phyloP scores from a whole-genome alignment of 768 basidiomycete genomes.

The Ramaria rubella region DNA sequence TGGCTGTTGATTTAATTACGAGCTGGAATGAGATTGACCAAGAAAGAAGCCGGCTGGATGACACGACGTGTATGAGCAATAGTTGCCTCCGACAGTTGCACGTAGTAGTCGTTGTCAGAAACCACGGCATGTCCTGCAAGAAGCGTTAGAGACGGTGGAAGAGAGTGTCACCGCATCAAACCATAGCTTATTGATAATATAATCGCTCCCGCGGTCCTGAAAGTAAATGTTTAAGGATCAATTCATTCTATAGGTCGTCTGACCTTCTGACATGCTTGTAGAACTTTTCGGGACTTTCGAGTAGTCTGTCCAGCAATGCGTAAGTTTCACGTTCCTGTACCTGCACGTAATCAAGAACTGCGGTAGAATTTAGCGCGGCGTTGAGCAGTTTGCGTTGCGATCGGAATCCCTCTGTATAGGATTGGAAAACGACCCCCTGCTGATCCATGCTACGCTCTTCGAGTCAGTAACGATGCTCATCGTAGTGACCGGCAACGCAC shows the following conservation, averaged over 20 bases:
- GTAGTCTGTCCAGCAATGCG: not conserved
- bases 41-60: slow-evolving; percentile 43
- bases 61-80: slow-evolving; percentile 45
- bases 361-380: not conserved
- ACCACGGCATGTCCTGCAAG: not conserved
- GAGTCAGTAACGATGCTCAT: not conserved
- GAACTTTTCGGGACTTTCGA: not conserved
- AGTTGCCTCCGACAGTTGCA: slow-evolving; percentile 45
- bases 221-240: slow-evolving; percentile 26
- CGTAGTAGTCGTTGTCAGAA: slow-evolving; percentile 36
- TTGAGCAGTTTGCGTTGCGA: not conserved
- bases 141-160: not conserved
- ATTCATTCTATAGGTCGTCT: too few species aligned
- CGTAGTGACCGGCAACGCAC: not conserved
- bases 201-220: slow-evolving; percentile 7
- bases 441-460: not conserved
- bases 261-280: not conserved
- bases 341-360: not conserved
- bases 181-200: slow-evolving; percentile 1
- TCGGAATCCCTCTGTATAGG: slow-evolving; percentile 1
- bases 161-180: not conserved
- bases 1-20: slow-evolving; percentile 27
- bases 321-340: not conserved
- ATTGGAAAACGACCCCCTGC: not conserved
- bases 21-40: slow-evolving; percentile 43